These are phyloP conservation scores for Rutstroemia sp. DNA, from an alignment of 2,329 filamentous ascomycete genomes.

Conservation along the genomic window DNA sequence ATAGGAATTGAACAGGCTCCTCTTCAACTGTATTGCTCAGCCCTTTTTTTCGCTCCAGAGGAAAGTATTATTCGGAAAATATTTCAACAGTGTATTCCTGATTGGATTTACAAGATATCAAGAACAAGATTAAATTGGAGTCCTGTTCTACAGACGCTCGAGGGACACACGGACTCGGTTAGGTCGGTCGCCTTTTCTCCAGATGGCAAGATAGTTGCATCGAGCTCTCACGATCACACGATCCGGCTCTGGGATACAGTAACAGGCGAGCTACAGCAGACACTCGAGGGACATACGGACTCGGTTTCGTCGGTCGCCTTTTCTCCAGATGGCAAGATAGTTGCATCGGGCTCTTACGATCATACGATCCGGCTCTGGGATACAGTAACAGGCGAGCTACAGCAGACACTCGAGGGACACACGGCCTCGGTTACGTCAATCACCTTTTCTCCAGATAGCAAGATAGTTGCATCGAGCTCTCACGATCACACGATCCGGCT, in stretches of 20 bases:
- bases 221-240: neutral
- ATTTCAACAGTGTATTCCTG: slow-evolving; percentile 1
- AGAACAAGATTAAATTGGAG: neutral
- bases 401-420: too few species aligned
- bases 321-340: too few species aligned
- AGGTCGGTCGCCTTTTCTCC: neutral
- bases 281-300: neutral
- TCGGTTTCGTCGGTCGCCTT: neutral
- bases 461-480: too few species aligned
- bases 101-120: neutral
- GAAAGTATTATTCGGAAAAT: slow-evolving; percentile 21
- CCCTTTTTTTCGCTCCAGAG: slow-evolving; percentile 27
- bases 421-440: too few species aligned
- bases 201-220: neutral
- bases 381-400: too few species aligned
- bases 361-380: too few species aligned
- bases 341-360: too few species aligned
- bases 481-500: too few species aligned
- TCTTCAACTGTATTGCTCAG: slow-evolving; percentile 30
- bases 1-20: slow-evolving; percentile 11
- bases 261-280: neutral
- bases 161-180: neutral
- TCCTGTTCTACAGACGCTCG: neutral
- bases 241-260: neutral
- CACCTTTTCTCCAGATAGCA: too few species aligned